Evolutionary conservation across 441 rosid species (phyloP), one percentile per base, ranked within the genome.

Genomic region (Gossypium gossypioides): DNA sequence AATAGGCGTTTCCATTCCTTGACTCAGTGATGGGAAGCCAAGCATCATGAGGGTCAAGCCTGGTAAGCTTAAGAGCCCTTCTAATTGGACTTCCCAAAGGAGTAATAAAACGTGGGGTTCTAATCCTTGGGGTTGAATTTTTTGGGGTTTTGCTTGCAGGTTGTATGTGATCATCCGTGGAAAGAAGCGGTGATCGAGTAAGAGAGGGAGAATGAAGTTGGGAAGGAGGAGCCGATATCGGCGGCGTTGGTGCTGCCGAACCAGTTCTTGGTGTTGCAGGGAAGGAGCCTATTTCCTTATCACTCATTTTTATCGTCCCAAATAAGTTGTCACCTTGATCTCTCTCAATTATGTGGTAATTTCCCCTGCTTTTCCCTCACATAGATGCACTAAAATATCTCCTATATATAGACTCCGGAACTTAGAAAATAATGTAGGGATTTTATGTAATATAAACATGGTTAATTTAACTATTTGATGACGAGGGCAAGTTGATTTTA

Each of bases 11-110:
- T 12, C 91, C 93, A 54, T 89, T 89, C 46, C 91, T 71, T 0
- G 91, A 89, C 74, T 89, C 88, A 0, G 91, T 89, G 73, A 89
- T 87, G 0, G 91, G 89, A 40, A 89, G 94, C 94, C 94, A 89
- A 8, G 91, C 94, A 29, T 89, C 91, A 10, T 79, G 81, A 10
- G 88, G 90, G 60, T 87, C 87, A 9, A 89, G 91, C 84, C 73
- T 86, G 0, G 90, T 89, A n/a, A 87, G 82, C 0, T 77, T 67
- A 6, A 88, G 85, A 56, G 84, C 89, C 77, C 71, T 81, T 19
- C 85, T 80, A 1, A 89, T 46, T 0, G 91, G 91, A 57, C 86
- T 86, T 5, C 88, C 89, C 50, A 85, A 25, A 1, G 93, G 93
- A 56, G 89, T 86, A 3, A 85, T 79, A 55, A 86, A 86, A 4